Evolutionary conservation across 2,329 filamentous ascomycete species (phyloP), one percentile per base, ranked within the genome.

Genomic region (Bipolaris gigantea): DNA sequence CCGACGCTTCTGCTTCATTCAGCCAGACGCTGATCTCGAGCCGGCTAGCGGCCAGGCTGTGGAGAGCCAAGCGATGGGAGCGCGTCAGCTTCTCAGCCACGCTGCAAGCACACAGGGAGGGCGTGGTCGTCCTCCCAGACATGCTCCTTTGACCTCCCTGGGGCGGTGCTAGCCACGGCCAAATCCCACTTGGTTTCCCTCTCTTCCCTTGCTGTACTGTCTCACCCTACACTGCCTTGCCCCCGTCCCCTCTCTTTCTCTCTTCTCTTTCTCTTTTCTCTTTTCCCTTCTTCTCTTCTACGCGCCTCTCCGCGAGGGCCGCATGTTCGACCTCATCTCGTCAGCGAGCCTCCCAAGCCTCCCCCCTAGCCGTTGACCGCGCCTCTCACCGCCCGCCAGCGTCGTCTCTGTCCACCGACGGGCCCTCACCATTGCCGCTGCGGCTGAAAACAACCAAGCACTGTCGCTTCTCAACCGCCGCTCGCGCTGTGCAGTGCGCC

Each of bases 271-370:
- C n/a, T n/a, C n/a, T n/a, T n/a, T n/a, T n/a, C n/a, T n/a, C n/a
- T n/a, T n/a, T n/a, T n/a, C n/a, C n/a, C n/a, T n/a, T n/a, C n/a
- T n/a, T n/a, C n/a, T n/a, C n/a, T n/a, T 19, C 53, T 50, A 57
- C 59, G 64, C 62, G 53, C 59, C 61, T 67, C 65, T 66, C 65
- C 58, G 61, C 55, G 63, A 65, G 65, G 66, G 64, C 56, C 61
- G 65, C 60, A 58, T 66, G 62, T 64, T 61, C 64, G 58, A 46
- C 51, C 56, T 52, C 59, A 48, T n/a, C 27, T 4, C 47, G 30
- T 51, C 55, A 49, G 56, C 59, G 49, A 55, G 52, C 50, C 50
- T 52, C 59, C 58, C 50, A 55, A 21, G 36, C 39, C 52, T 47
- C 44, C 47, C 48, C 34, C 18, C 16, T 30, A 13, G 25, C 16